Evolutionary conservation across 352 stramenopile genomes (phyloP), one percentile per base, ranked within the genome.

Genomic region (Globisporangium spinosum): DNA sequence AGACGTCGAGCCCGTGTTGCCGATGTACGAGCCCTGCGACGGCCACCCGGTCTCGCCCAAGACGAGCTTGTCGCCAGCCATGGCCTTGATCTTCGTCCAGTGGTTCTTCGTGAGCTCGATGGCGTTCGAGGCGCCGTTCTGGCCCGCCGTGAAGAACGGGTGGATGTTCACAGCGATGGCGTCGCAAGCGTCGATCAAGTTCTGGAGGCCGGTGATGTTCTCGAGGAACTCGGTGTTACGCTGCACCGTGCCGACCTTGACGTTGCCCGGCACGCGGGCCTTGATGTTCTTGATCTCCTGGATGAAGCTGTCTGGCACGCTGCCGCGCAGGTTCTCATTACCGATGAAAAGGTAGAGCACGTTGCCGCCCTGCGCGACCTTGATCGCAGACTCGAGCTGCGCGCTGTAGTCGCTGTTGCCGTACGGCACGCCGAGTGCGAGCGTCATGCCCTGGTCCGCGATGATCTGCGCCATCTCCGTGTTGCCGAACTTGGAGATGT

Each of bases 181-280:
- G 58, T 87, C 81, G 54, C 66, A 77, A 23, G 69, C 70, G n/a
- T 72, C 67, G 23, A 85, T 75, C 17, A 86, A 76, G 7, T 85
- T 74, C 6, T 56, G 70, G 69, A 80, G 80, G 23, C 78, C 73
- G 13, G 64, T 71, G 22, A 79, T 74, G 29, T 66, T 69, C 53
- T 64, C 51, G 62, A 88, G 79, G 61, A 85, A 83, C 70, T 90
- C 80, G 27, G 76, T 89, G 72, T 89, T 83, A 58, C 76, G 78
- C 78, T 91, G 83, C n/a, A 91, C 83, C 1, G 83, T 90, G 58
- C 83, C 83, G 68, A 91, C 83, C 70, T 83, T 78, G 68, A 87
- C 77, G 59, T 68, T 12, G 13, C 35, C 70, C 8, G 75, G 76
- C 23, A 88, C 77, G 35, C 74, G 67, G 0, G 55, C 35, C 72